These are phyloP conservation scores for Cymbopogon citratus DNA, from an alignment of 176 grass and related monocot genomes.

Conservation along the genomic window DNA sequence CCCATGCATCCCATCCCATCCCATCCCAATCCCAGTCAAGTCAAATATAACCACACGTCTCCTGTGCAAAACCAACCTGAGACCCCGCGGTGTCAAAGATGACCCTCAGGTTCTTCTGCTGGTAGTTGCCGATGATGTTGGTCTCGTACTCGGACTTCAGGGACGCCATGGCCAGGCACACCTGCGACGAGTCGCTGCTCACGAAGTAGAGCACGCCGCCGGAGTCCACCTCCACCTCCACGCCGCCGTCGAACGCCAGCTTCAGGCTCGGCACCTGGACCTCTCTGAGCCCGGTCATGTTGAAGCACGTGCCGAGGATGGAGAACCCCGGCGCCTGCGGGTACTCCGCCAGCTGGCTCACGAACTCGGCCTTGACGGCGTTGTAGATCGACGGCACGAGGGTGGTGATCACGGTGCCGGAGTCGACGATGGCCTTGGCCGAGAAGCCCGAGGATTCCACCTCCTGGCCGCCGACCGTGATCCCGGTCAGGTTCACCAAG, in stretches of 20 bases:
- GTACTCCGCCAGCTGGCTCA: constrained; percentile 50
- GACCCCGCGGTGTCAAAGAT: constrained; percentile 64
- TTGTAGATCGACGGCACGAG: constrained; percentile 64
- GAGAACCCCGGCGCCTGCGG: constrained; percentile 54
- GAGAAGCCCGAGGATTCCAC: constrained; percentile 37
- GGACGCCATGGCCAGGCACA: constrained; percentile 69
- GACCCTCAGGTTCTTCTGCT: constrained; percentile 92
- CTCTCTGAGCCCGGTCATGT: constrained; percentile 61
- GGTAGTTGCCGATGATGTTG: constrained; percentile 88
- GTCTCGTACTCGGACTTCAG: constrained; percentile 63
- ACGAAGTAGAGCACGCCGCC: constrained; percentile 77
- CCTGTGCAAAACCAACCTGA: constrained; percentile 70
- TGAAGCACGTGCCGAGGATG: constrained; percentile 89
- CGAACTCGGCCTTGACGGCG: constrained; percentile 56
- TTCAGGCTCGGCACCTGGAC: constrained; percentile 65
- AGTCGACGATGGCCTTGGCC: constrained; percentile 66
- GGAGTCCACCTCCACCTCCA: constrained; percentile 59
- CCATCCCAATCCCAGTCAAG: background rate
- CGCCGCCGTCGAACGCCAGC: constrained; percentile 52
- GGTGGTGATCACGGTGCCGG: constrained; percentile 84
- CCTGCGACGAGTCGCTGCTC: constrained; percentile 70
- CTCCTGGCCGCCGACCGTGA: constrained; percentile 45
- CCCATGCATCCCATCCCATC: background rate
- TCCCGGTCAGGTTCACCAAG: constrained; percentile 72
- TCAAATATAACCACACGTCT: constrained; percentile 66